Evolutionary conservation across 2,329 filamentous ascomycete genomes (phyloP).

Genomic region (Penicillium fuscoglaucum): DNA sequence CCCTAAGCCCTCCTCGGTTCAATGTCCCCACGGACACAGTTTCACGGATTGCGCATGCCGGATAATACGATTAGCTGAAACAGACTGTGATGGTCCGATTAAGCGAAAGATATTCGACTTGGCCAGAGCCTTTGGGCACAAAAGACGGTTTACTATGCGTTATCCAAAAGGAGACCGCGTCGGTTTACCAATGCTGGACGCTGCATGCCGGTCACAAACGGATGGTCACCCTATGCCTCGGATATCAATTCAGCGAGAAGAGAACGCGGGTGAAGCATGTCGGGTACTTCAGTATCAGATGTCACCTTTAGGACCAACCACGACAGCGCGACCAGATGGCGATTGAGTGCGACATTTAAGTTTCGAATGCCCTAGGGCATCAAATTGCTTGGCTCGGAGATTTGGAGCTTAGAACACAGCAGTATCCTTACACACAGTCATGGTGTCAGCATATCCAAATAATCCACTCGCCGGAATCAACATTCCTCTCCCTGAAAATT

Average conservation of each 20-base stretch:
- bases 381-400: slow-evolving; percentile 21
- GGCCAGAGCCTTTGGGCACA: slow-evolving; percentile 48
- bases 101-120: slow-evolving; percentile 38
- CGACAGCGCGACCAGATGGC: slow-evolving; percentile 20
- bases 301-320: slow-evolving; percentile 51
- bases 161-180: slow-evolving; percentile 46
- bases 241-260: slow-evolving; percentile 38
- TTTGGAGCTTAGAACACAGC: slow-evolving; percentile 38
- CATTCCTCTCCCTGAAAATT: slow-evolving; percentile 22
- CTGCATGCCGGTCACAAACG: slow-evolving; percentile 63
- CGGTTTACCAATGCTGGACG: slow-evolving; percentile 56
- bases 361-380: slow-evolving; percentile 23
- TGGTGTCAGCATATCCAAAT: slow-evolving; percentile 24
- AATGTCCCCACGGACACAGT: slow-evolving; percentile 49
- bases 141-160: slow-evolving; percentile 51
- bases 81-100: slow-evolving; percentile 34
- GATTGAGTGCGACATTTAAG: slow-evolving; percentile 13
- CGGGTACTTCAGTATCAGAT: slow-evolving; percentile 50
- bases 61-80: slow-evolving; percentile 64
- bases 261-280: slow-evolving; percentile 55
- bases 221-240: slow-evolving; percentile 54
- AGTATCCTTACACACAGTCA: slow-evolving; percentile 50
- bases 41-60: slow-evolving; percentile 71
- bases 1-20: slow-evolving; percentile 82
- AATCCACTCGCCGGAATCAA: slow-evolving; percentile 61